Base-by-base conservation (phyloP, 306 rosid species). In the Vigna reflexopilosa region DNA sequence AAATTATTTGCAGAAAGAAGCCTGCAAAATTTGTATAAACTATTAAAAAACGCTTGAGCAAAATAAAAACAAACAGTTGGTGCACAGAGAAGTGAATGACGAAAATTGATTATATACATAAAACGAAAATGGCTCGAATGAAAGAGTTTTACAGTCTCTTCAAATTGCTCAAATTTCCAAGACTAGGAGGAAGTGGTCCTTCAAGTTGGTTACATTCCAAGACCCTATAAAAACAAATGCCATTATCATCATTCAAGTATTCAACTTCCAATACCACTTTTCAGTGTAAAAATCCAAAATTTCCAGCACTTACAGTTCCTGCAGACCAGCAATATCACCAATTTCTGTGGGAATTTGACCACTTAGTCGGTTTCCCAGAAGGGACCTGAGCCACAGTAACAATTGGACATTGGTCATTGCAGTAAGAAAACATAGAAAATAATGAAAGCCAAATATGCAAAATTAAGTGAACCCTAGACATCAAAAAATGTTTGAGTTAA, bases 1-100 rank as follows among this genome's bases (percentile, higher is more conserved):
- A 94, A 92, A 67, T 92, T 89, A 87, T 94, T 94, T 17, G 87
- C 82, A 50, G 83, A 75, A 69, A 94, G 87, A 66, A 86, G 66
- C 34, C 96, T 94, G 92, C 70, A 75, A 5, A 52, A 77, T 66
- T 72, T 64, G 47, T 77, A 47, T 16, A 19, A 63, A 71, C 19
- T 32, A 44, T 47, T 5, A 49, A 5, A 63, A 9, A 48, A 52
- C 6, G 20, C 13, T 42, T 12, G 68, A 11, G 5, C 7, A 77
- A 28, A 75, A 42, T 52, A 16, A 45, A 6, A 2, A 38, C 49
- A 75, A 28, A 45, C n/a, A 4, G 38, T 59, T 10, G 20, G 22
- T 49, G 49, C 7, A 26, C 12, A 65, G 14, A 19, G 66, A 32
- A 66, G 17, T 75, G 40, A 49, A 12, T 4, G 7, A 79, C 30